Evolutionary conservation across 345 rosid species (phyloP).

Genomic region (Draba incana): DNA sequence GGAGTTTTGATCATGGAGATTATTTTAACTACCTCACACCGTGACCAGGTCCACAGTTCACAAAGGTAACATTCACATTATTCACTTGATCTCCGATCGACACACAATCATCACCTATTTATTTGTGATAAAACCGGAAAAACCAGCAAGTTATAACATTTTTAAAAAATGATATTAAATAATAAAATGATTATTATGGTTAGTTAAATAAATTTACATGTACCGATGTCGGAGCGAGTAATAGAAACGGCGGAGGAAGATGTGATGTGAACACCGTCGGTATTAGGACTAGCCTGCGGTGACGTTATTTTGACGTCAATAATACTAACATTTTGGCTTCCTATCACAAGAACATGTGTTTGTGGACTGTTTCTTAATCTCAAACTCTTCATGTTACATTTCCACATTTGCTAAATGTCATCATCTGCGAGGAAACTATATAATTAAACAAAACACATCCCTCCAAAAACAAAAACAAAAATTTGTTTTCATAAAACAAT

Average conservation of each 20-base stretch:
- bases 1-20: background rate
- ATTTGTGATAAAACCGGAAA: too few species aligned
- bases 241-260: constrained; percentile 40
- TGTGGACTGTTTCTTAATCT: constrained; percentile 41
- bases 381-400: constrained; percentile 34
- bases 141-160: too few species aligned
- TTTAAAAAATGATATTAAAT: too few species aligned
- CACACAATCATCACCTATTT: constrained; percentile 64
- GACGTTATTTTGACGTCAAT: constrained; percentile 35
- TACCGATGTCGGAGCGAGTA: constrained; percentile 25
- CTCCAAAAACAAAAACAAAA: too few species aligned
- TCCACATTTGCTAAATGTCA: constrained; percentile 35
- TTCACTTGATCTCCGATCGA: constrained; percentile 45
- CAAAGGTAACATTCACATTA: constrained; percentile 19
- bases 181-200: background rate
- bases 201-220: constrained; percentile 29
- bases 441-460: background rate
- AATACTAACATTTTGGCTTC: constrained; percentile 33
- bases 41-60: constrained; percentile 47
- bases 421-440: constrained; percentile 20
- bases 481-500: background rate
- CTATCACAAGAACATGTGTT: constrained; percentile 37
- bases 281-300: constrained; percentile 47
- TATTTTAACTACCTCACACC: constrained; percentile 40
- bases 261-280: constrained; percentile 47